Conservation (phyloP, 1,139 yeast species). For the Zygosaccharomyces sapae region DNA sequence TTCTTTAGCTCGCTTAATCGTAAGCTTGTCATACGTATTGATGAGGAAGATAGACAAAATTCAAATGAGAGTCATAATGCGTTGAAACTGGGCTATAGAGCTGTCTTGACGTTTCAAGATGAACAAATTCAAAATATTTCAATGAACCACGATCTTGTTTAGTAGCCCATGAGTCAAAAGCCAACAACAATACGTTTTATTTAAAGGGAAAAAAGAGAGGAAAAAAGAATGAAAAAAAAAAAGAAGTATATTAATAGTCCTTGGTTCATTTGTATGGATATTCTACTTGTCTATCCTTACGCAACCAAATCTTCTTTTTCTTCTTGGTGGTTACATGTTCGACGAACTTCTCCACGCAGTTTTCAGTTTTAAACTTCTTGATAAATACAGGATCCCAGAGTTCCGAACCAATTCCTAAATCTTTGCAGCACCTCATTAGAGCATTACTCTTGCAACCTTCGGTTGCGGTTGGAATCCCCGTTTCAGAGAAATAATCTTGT, state of each 20-base stretch:
- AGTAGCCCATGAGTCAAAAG: neutral
- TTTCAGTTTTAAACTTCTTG: constrained; percentile 65
- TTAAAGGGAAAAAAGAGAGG: too few relatives aligned
- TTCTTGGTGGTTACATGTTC: constrained; percentile 78
- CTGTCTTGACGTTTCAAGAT: neutral
- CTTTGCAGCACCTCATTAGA: constrained; percentile 95
- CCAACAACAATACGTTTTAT: neutral
- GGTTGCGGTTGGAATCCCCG: constrained; percentile 89
- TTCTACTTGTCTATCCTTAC: constrained; percentile 71
- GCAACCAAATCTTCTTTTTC: constrained; percentile 88
- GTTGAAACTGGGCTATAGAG: neutral
- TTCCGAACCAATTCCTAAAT: constrained; percentile 92
- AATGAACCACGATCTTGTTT: neutral
- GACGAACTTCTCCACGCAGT: constrained; percentile 80
- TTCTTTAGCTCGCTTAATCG: too few relatives aligned
- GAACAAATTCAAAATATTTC: neutral
- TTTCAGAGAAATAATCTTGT: constrained; percentile 84
- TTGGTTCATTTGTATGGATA: constrained; percentile 63
- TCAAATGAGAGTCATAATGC: too few relatives aligned
- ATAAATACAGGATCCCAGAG: constrained; percentile 95
- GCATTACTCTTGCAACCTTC: constrained; percentile 98
- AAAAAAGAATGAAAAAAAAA: neutral
- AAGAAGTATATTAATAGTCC: neutral
- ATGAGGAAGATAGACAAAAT: too few relatives aligned
- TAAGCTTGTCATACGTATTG: too few relatives aligned